Conservation (phyloP, 345 rosid species). For the Laguncularia racemosa region DNA sequence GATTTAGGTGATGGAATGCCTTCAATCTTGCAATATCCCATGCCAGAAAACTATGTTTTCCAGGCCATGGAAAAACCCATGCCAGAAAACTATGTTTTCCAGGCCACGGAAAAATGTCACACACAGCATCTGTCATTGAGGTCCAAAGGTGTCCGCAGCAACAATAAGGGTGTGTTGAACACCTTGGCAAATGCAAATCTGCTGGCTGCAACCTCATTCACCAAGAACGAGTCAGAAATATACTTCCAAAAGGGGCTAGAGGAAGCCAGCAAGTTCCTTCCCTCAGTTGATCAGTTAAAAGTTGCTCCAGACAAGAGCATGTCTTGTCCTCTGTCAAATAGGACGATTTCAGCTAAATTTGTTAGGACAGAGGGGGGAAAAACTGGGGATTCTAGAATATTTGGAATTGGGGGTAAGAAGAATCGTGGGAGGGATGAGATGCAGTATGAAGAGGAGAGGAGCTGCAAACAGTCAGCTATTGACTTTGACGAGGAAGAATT, state of each 20-base stretch:
- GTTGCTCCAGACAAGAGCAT: constrained; percentile 18
- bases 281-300: constrained; percentile 16
- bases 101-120: constrained; percentile 4
- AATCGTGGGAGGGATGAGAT: constrained; percentile 26
- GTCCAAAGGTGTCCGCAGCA: background rate
- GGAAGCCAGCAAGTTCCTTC: constrained; percentile 45
- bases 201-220: constrained; percentile 24
- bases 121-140: constrained; percentile 5
- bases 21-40: constrained; percentile 15
- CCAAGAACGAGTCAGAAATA: constrained; percentile 21
- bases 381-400: constrained; percentile 2
- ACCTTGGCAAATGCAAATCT: constrained; percentile 8
- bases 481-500: constrained; percentile 28
- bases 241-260: constrained; percentile 34
- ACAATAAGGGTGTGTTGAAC: constrained; percentile 1
- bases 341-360: background rate
- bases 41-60: constrained; percentile 15
- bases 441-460: constrained; percentile 26
- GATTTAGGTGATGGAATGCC: constrained; percentile 6
- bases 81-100: constrained; percentile 15
- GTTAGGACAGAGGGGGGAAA: constrained; percentile 10
- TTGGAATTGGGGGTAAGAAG: constrained; percentile 20
- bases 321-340: constrained; percentile 4
- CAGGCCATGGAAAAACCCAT: constrained; percentile 5
- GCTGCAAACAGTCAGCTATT: constrained; percentile 28